A percentile compares a stretch with the other conserved stretches of the same genome.
phyloP scores from a whole-genome alignment of 345 rosid species.

The Carallia brachiata region DNA sequence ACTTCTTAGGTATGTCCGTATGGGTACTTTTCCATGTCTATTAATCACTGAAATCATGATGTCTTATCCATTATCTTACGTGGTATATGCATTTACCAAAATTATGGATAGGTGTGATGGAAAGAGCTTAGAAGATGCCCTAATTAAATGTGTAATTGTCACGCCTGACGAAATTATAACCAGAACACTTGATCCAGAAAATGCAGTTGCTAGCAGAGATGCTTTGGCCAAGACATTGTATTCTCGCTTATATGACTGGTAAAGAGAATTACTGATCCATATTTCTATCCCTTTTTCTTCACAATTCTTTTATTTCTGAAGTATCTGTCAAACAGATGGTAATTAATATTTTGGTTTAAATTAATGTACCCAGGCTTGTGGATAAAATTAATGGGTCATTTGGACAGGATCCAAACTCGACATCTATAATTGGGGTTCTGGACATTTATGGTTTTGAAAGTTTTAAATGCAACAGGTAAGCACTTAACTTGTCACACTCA shows the following conservation, averaged over 20 bases:
- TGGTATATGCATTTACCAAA: not conserved
- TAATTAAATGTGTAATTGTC: constrained; percentile 94
- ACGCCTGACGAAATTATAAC: constrained; percentile 97
- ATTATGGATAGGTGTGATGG: constrained; percentile 58
- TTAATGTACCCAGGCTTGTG: constrained; percentile 62
- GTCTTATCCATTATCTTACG: not conserved
- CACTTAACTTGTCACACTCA: not conserved
- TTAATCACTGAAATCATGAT: not conserved
- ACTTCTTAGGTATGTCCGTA: constrained; percentile 59
- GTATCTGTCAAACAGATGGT: not conserved
- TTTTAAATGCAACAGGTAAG: constrained; percentile 86
- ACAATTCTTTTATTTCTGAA: not conserved
- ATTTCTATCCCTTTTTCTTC: not conserved
- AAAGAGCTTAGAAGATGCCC: constrained; percentile 81
- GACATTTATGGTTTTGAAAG: constrained; percentile 98
- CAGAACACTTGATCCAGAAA: constrained; percentile 84
- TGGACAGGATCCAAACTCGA: constrained; percentile 96
- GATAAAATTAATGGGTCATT: constrained; percentile 82
- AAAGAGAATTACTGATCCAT: constrained; percentile 22
- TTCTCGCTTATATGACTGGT: constrained; percentile 97
- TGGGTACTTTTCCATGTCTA: not conserved
- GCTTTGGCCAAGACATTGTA: constrained; percentile 86
- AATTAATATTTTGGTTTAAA: not conserved
- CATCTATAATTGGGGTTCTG: constrained; percentile 84
- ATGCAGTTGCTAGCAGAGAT: constrained; percentile 88